Evolutionary conservation across 2,329 filamentous ascomycete genomes (phyloP), one percentile per base, ranked within the genome.

Genomic region (Nemania sp.): DNA sequence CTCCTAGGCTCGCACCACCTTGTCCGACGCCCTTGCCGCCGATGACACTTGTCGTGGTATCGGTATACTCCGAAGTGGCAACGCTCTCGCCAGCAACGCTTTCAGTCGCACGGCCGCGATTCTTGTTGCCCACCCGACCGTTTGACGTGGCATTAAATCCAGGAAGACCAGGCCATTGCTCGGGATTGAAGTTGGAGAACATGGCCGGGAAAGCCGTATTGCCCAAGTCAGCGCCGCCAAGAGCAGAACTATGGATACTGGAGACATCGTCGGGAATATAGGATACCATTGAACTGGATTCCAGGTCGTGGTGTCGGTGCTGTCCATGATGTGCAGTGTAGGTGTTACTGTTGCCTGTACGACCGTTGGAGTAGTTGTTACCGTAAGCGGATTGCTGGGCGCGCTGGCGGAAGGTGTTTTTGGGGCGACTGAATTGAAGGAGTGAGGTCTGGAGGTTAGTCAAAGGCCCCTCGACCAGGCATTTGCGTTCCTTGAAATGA

Each of bases 181-280:
- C 94, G 10, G 87, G 82, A 35, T 90, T 88, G 78, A 99, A 98
- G 74, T 89, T 90, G 58, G 92, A 92, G 77, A 99, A 99, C 90
- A 97, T 96, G 17, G 91, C 90, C 15, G 95, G 95, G 74, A 94
- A 98, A 21, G 92, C 91, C 49, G 89, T 88, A 54, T 88, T 78
- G 10, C 74, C 83, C 32, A 96, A 82, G n/a, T 89, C 90, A 37
- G 90, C 90, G 39, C 92, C 92, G 56, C 92, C 92, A 53, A 98
- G 86, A 1, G 92, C 89, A 46, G 92, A 97, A 49, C 92, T 93
- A 76, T 98, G 94, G 47, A 99, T 90, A 2, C 93, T 97, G 9
- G 94, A 98, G 42, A 97, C 92, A 75, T 99, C 95, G 71, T 99
- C 95, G 2, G 94, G 92, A 62, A 99, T 97, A 74, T 96, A 98